Percentiles rank a stretch among this genome's conserved stretches.
Evolutionary conservation across 2,329 filamentous ascomycete species (phyloP).

Genomic region (Fusarium udum): DNA sequence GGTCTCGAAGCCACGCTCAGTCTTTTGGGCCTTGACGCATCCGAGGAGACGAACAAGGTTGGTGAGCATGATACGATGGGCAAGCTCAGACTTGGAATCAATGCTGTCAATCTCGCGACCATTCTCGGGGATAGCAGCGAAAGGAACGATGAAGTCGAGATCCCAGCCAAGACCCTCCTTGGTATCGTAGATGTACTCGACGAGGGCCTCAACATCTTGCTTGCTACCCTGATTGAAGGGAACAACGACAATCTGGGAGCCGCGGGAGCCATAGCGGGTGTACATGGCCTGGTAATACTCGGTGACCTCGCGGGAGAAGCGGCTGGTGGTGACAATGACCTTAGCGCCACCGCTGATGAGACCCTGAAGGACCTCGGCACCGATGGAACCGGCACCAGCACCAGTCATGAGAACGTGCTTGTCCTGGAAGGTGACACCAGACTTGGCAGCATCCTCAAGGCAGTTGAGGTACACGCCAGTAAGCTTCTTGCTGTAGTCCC

Average conservation of each 20-base stretch:
- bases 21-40: conserved; percentile 90
- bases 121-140: conserved; percentile 97
- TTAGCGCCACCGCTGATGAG: conserved; percentile 96
- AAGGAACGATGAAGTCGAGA: conserved; percentile 93
- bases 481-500: conserved; percentile 99
- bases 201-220: conserved; percentile 92
- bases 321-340: conserved; percentile 94
- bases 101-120: conserved; percentile 96
- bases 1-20: conserved; percentile 87
- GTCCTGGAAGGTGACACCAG: conserved; percentile 89
- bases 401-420: conserved; percentile 99
- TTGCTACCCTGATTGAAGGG: conserved; percentile 99
- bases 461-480: conserved; percentile 93
- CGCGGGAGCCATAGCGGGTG: conserved; percentile 88
- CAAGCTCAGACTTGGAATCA: conserved; percentile 96
- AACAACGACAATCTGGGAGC: conserved; percentile 96
- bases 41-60: conserved; percentile 93
- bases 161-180: conserved; percentile 99
- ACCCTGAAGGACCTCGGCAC: conserved; percentile 94
- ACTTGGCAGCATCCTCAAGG: conserved; percentile 85
- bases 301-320: conserved; percentile 96
- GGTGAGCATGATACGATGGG: conserved; percentile 98
- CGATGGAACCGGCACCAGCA: conserved; percentile 96
- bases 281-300: conserved; percentile 99
- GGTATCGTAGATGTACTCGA: conserved; percentile 95